Base-by-base conservation (phyloP, 2,329 filamentous ascomycete genomes). In the Fusarium kyushuense region DNA sequence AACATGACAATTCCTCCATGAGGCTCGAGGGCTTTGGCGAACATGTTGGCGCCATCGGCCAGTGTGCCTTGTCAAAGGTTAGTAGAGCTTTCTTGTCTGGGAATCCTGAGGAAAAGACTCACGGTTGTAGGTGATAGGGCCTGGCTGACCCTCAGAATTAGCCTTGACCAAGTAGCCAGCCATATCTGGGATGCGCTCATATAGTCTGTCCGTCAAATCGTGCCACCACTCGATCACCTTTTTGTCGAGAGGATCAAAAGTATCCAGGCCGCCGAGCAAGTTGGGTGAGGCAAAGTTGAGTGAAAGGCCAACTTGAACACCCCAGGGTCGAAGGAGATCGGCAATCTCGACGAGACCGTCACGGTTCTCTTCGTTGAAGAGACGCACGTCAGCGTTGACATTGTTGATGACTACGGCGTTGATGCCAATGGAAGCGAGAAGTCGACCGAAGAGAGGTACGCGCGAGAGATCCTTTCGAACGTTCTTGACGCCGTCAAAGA, bases 341-440 rank as follows among this genome's bases (percentile, higher is more conserved):
- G 90, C 90, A 38, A 92, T 85, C 38, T 86, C 80, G 4, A 80
- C 84, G 1, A 92, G 75, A 0, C 90, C 90, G 13, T 86, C 82
- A 54, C 92, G 81, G 67, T 91, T 91, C 8, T 58, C 52, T 2
- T 67, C 16, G 78, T 77, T 87, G 12, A 92, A 79, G 1, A 90
- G 78, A 0, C 81, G 82, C 3, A 84, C 80, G 69, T 92, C 88
- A 6, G 90, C 89, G 70, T 92, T 92, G 72, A 92, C 90, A 59
- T 92, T 92, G 79, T 92, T 92, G 71, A 91, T 82, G 5, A 92
- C 79, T 12, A 91, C 81, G 0, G 83, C 90, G 66, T 92, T 92
- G 68, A 92, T 78, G 16, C 88, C 80, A 32, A 92, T 84, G 0
- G 90, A 92, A 4, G 90, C 85, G 16, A 92, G 78, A 5, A 92